Conservation (phyloP, 257 asterid genomes). For the Solanum pennellii region DNA sequence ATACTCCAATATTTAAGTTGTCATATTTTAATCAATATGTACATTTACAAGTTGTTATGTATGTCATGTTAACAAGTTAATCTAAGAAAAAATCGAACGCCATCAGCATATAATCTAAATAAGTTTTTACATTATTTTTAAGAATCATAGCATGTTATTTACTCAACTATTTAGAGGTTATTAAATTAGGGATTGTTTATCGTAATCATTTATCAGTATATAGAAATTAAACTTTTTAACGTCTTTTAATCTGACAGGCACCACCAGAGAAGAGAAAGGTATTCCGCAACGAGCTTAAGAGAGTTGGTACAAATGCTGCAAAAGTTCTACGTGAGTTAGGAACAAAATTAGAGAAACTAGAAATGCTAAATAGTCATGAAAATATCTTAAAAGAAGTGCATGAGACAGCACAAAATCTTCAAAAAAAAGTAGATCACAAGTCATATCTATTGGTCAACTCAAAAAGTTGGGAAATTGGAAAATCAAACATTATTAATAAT, state of each 20-base stretch:
- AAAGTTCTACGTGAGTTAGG: slow-evolving; percentile 17
- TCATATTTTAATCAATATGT: not conserved
- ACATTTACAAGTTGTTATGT: not conserved
- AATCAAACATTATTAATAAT: not conserved
- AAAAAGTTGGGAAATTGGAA: slow-evolving; percentile 21
- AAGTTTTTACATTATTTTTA: not conserved
- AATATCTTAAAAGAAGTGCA: slow-evolving; percentile 37
- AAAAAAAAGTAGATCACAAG: slow-evolving; percentile 26
- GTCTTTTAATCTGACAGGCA: slow-evolving; percentile 11
- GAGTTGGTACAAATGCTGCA: slow-evolving; percentile 26
- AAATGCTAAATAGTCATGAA: not conserved
- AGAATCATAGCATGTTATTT: not conserved
- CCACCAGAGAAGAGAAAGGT: slow-evolving; percentile 29
- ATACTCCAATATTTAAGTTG: not conserved
- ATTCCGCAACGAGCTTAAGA: slow-evolving; percentile 14
- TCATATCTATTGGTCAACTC: slow-evolving; percentile 24
- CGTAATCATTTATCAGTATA: fast-evolving
- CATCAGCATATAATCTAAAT: too few species aligned
- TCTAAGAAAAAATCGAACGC: too few species aligned
- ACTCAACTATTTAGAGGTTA: not conserved
- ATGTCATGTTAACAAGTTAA: not conserved
- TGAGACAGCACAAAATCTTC: slow-evolving; percentile 39
- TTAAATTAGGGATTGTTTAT: not conserved
- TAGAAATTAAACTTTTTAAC: not conserved
- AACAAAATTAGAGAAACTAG: slow-evolving; percentile 22